These are phyloP conservation scores for Periconia digitata DNA, from an alignment of 2,329 filamentous ascomycete species.

Conservation along the genomic window DNA sequence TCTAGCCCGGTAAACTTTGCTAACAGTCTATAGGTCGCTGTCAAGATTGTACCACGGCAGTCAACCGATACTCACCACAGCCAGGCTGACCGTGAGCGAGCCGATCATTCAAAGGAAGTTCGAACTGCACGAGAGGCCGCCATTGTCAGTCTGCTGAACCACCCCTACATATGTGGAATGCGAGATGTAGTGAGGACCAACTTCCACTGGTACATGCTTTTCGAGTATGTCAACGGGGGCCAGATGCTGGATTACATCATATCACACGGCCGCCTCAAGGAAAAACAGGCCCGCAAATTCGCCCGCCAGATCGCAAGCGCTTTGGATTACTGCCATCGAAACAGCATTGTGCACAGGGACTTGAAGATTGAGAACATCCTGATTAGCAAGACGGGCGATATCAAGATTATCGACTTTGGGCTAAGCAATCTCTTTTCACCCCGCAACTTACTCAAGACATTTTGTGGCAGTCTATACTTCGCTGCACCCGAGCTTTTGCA, in stretches of 20 bases:
- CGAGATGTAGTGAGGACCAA: slow-evolving; percentile 93
- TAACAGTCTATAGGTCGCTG: slow-evolving; percentile 68
- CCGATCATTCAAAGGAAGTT: slow-evolving; percentile 95
- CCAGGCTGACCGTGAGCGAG: slow-evolving; percentile 76
- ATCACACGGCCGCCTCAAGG: slow-evolving; percentile 93
- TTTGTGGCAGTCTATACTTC: slow-evolving; percentile 97
- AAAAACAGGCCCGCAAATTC: slow-evolving; percentile 97
- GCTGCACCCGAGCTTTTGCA: slow-evolving; percentile 93
- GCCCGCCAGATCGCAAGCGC: slow-evolving; percentile 96
- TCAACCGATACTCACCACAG: slow-evolving; percentile 80
- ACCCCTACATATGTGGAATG: slow-evolving; percentile 95
- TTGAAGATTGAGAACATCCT: slow-evolving; percentile 99
- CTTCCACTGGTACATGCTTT: slow-evolving; percentile 99
- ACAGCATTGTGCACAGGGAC: slow-evolving; percentile 97
- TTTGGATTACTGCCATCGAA: slow-evolving; percentile 94
- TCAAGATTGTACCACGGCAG: slow-evolving; percentile 93
- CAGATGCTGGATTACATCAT: slow-evolving; percentile 99
- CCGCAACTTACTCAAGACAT: slow-evolving; percentile 83
- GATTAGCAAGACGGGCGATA: slow-evolving; percentile 98
- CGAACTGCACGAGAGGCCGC: slow-evolving; percentile 92
- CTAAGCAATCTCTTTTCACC: slow-evolving; percentile 95
- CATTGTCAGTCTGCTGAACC: slow-evolving; percentile 90
- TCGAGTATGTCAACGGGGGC: slow-evolving; percentile 97
- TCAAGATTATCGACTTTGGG: slow-evolving; percentile 99
- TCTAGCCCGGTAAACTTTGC: neutral